Base-by-base conservation (phyloP, 495 filamentous ascomycete genomes). In the Penicillium macrosclerotiorum region DNA sequence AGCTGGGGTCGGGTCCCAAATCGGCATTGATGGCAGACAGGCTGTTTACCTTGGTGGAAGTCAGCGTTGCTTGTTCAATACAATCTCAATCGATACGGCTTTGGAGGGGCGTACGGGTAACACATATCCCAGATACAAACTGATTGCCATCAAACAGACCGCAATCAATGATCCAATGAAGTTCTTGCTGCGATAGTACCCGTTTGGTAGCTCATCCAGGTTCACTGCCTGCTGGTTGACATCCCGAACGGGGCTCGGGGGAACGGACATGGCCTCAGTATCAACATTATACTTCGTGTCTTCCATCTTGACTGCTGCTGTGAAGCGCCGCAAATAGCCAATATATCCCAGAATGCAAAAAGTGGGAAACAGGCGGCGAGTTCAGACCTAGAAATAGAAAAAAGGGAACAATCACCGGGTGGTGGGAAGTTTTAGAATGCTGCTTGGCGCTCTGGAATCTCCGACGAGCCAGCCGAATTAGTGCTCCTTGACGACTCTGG, bases 1-100 rank as follows among this genome's bases (percentile, higher is more conserved):
- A 62, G 47, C 63, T 67, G 3, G 65, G 64, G 40, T 55, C 57
- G 2, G 69, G 66, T 7, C 68, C 68, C 42, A 59, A 47, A 27
- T 59, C 52, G 19, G 30, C 44, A 49, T 67, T 62, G 57, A 57
- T 65, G 0, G 1, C 9, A 27, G 36, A 34, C 42, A 30, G 17
- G 42, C 34, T 51, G 42, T 55, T 55, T 2, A 41, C 49, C 44
- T 46, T n/a, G n/a, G n/a, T n/a, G n/a, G n/a, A n/a, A n/a, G n/a
- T n/a, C n/a, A n/a, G n/a, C n/a, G n/a, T n/a, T n/a, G n/a, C n/a
- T n/a, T n/a, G n/a, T n/a, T n/a, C n/a, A n/a, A n/a, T n/a, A n/a
- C n/a, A 18, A 29, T 29, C 26, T 29, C 7, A 29, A 12, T 29
- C 26, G 12, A 29, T 29, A 29, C 12, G 26, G 26, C 6, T 7